Evolutionary conservation across 1,284 basidiomycete species (phyloP).

Genomic region (Apiotrichum mycotoxinovorans): DNA sequence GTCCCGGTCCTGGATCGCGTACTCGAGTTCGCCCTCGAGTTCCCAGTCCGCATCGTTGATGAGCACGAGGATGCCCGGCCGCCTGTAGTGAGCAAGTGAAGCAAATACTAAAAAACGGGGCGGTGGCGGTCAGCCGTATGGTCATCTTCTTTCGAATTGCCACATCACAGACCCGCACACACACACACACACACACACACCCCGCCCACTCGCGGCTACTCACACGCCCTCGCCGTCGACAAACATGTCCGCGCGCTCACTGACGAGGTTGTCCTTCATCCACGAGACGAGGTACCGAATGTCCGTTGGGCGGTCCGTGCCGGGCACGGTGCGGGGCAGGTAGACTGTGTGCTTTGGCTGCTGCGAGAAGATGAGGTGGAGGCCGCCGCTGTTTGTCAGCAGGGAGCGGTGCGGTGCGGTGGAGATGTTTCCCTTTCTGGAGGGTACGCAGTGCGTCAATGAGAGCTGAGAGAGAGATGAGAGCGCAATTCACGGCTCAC

Average conservation of each 20-base stretch:
- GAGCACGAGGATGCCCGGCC: conserved; percentile 91
- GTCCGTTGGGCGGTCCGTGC: conserved; percentile 55
- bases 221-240: conserved; percentile 84
- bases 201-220: conserved; percentile 46
- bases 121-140: background rate
- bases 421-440: background rate
- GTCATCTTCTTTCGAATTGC: no score
- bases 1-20: conserved; percentile 72
- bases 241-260: conserved; percentile 84
- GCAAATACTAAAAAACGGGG: background rate
- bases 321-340: conserved; percentile 56
- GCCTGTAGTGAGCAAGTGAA: conserved; percentile 54
- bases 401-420: background rate
- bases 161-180: no score
- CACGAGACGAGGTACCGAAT: conserved; percentile 74
- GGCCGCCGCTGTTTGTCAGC: conserved; percentile 62
- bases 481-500: no score
- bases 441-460: no score
- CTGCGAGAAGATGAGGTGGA: conserved; percentile 78
- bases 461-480: no score
- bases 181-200: no score
- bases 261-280: conserved; percentile 73
- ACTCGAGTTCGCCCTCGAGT: conserved; percentile 89
- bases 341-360: conserved; percentile 59
- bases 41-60: conserved; percentile 99